A percentile compares a stretch with the other conserved stretches of the same genome.
These are phyloP conservation scores for Cladochytrium replicatum DNA, from an alignment of 192 early-diverging fungal species.

Conservation along the genomic window DNA sequence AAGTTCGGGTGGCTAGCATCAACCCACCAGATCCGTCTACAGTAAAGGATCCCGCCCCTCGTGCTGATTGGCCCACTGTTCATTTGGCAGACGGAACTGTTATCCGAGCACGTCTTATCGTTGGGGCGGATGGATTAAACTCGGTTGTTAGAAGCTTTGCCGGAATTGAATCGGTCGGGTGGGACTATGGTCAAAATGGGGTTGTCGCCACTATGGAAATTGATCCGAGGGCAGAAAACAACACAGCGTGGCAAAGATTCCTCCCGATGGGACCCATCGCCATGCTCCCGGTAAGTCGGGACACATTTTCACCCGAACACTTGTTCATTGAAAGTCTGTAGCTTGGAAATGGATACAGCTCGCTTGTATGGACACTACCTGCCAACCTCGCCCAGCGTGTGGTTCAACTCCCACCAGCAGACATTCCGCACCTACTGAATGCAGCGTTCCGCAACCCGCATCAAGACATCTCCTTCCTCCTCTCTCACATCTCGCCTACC, in stretches of 20 bases:
- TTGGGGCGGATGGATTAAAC: slow-evolving; percentile 85
- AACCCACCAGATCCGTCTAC: slow-evolving; percentile 3
- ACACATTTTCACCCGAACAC: background rate
- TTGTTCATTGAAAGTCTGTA: slow-evolving; percentile 12
- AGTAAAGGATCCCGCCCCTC: slow-evolving; percentile 9
- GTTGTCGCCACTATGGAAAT: slow-evolving; percentile 78
- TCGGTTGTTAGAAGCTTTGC: slow-evolving; percentile 78
- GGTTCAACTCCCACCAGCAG: slow-evolving; percentile 44
- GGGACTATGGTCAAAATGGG: slow-evolving; percentile 78
- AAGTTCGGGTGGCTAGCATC: slow-evolving; percentile 55
- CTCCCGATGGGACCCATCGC: slow-evolving; percentile 90
- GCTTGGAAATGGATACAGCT: slow-evolving; percentile 51
- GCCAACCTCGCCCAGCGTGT: slow-evolving; percentile 53
- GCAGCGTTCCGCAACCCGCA: slow-evolving; percentile 64
- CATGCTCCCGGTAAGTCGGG: slow-evolving; percentile 66
- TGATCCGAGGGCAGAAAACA: slow-evolving; percentile 22
- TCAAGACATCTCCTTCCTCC: slow-evolving; percentile 66
- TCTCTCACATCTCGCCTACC: slow-evolving; percentile 37
- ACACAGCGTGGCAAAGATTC: slow-evolving; percentile 89
- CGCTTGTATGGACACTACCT: slow-evolving; percentile 85
- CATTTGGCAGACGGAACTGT: slow-evolving; percentile 53
- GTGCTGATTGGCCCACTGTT: slow-evolving; percentile 65
- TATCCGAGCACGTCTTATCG: slow-evolving; percentile 65
- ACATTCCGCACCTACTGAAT: slow-evolving; percentile 66
- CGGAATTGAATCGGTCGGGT: slow-evolving; percentile 70